A percentile compares a stretch with the other conserved stretches of the same genome.
These are phyloP conservation scores for Limonium bicolor DNA, from an alignment of 148 eudicot species.

Conservation along the genomic window DNA sequence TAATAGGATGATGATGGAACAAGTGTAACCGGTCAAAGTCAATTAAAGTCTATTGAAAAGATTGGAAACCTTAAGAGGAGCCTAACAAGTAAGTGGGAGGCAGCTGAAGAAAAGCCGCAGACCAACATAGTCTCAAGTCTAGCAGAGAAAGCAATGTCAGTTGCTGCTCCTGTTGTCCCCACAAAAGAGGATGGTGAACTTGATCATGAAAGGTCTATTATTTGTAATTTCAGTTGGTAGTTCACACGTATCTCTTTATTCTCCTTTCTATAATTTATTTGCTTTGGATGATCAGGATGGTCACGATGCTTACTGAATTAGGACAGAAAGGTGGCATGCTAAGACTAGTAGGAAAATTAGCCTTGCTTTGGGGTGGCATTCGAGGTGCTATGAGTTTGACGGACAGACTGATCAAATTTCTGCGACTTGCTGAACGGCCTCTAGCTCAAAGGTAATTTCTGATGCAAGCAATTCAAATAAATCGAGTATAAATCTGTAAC, in stretches of 20 bases:
- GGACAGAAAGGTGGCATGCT: slow-evolving; percentile 81
- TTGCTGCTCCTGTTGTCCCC: slow-evolving; percentile 94
- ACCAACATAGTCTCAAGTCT: slow-evolving; percentile 57
- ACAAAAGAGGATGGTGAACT: slow-evolving; percentile 71
- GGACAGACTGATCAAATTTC: slow-evolving; percentile 51
- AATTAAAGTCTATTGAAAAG: slow-evolving; percentile 14
- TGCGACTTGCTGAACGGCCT: slow-evolving; percentile 73
- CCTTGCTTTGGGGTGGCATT: slow-evolving; percentile 96
- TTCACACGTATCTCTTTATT: neutral
- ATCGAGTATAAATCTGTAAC: too few relatives aligned
- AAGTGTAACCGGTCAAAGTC: slow-evolving; percentile 14
- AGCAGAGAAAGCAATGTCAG: slow-evolving; percentile 94
- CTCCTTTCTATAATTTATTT: neutral
- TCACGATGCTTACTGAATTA: slow-evolving; percentile 61
- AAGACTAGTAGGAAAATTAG: slow-evolving; percentile 64
- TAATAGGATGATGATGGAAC: slow-evolving; percentile 28
- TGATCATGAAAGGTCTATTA: slow-evolving; percentile 72
- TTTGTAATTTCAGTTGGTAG: neutral
- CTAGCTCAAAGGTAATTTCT: slow-evolving; percentile 56
- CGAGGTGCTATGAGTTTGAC: slow-evolving; percentile 98
- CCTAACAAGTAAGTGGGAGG: slow-evolving; percentile 19
- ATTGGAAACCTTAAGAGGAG: slow-evolving; percentile 12
- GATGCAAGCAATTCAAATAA: neutral
- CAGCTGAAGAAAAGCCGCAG: slow-evolving; percentile 19
- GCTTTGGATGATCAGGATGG: slow-evolving; percentile 40